Conservation (phyloP, 2,329 filamentous ascomycete genomes). For the Cercospora sojina region DNA sequence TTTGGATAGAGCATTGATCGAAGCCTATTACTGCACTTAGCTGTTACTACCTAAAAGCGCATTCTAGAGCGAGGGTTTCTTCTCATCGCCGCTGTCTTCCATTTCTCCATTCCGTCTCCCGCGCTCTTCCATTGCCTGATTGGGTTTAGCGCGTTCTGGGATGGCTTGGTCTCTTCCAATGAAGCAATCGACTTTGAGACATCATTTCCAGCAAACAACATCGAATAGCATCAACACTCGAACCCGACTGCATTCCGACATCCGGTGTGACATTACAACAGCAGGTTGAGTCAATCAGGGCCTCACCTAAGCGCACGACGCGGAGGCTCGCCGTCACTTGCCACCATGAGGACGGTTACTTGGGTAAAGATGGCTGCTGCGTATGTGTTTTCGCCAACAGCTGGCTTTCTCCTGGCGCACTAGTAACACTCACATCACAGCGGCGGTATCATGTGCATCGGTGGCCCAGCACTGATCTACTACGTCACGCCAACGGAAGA, state of each 20-base stretch:
- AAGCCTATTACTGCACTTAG: not conserved
- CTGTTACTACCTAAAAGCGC: not conserved
- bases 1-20: constrained; percentile 9
- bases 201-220: not conserved
- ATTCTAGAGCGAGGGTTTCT: not conserved
- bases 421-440: constrained; percentile 47
- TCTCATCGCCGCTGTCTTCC: not conserved
- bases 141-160: not conserved
- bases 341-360: constrained; percentile 47
- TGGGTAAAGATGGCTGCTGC: constrained; percentile 68
- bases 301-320: constrained; percentile 25
- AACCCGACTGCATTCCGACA: not conserved
- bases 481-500: constrained; percentile 83
- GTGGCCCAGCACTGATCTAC: constrained; percentile 79
- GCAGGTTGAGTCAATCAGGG: not conserved
- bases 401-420: not conserved
- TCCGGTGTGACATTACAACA: not conserved
- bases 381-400: constrained; percentile 50
- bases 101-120: not conserved
- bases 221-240: constrained; percentile 1
- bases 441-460: constrained; percentile 69
- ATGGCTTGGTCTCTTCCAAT: not conserved
- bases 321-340: not conserved
- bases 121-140: not conserved
- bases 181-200: constrained; percentile 16